A percentile compares a stretch with the other conserved stretches of the same genome.
phyloP scores from a whole-genome alignment of 169 alveolate species.

The Plasmodium vivax region DNA sequence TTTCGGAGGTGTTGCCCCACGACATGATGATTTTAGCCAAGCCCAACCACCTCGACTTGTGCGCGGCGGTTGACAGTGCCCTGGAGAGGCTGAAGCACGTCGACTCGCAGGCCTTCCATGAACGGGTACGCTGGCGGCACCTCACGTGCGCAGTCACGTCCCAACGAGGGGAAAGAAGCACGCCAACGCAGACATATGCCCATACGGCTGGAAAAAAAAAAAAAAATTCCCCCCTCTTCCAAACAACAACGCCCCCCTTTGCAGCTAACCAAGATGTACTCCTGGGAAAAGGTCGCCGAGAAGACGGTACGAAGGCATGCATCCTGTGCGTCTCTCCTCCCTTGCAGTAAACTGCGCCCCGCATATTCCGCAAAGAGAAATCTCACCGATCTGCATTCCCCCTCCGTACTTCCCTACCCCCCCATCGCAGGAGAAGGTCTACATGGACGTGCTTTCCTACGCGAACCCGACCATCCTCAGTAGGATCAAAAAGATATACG shows the following conservation, averaged over 20 bases:
- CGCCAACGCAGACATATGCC: neutral
- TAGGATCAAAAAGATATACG: conserved; percentile 46
- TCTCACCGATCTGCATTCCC: neutral
- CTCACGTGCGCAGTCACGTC: neutral
- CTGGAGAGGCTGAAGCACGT: conserved; percentile 69
- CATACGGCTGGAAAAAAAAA: neutral
- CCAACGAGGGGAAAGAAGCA: neutral
- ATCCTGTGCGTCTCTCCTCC: neutral
- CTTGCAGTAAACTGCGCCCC: neutral
- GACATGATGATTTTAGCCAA: conserved; percentile 84
- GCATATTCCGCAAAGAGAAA: neutral
- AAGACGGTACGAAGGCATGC: conserved; percentile 45
- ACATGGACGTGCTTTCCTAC: conserved; percentile 48
- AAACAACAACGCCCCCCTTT: neutral
- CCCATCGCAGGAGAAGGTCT: conserved; percentile 54
- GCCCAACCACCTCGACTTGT: conserved; percentile 78
- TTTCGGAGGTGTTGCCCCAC: conserved; percentile 92
- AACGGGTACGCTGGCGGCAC: conserved; percentile 43
- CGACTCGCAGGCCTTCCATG: conserved; percentile 74
- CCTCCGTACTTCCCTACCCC: neutral
- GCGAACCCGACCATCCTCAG: conserved; percentile 23
- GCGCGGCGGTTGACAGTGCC: conserved; percentile 82
- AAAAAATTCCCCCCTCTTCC: neutral
- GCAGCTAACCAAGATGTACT: conserved; percentile 80
- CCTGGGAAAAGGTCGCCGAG: conserved; percentile 82